Evolutionary conservation across 2,329 filamentous ascomycete genomes (phyloP).

Genomic region (Simplicillium sp.): DNA sequence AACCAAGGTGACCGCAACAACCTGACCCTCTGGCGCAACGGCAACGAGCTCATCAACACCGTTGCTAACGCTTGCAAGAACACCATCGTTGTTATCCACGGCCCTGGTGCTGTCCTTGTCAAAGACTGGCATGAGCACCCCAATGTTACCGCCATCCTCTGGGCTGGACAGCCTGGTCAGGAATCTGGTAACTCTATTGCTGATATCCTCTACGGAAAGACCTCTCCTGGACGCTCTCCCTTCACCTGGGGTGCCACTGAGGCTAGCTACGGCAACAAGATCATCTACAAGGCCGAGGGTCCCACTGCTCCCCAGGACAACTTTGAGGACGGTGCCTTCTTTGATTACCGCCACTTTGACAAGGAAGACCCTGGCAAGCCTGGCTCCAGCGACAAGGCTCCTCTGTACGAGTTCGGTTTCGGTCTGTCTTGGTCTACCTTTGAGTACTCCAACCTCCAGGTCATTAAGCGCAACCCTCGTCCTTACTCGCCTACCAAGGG

Average conservation of each 20-base stretch:
- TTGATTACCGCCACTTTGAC: constrained; percentile 64
- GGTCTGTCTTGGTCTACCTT: constrained; percentile 78
- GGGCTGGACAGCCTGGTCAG: constrained; percentile 74
- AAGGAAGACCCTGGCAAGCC: constrained; percentile 28
- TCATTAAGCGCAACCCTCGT: constrained; percentile 38
- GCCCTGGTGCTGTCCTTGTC: constrained; percentile 68
- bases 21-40: constrained; percentile 78
- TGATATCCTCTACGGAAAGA: constrained; percentile 74
- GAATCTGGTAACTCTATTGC: constrained; percentile 72
- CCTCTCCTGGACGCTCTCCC: constrained; percentile 69
- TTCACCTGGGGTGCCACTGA: constrained; percentile 69
- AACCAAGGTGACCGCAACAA: constrained; percentile 89
- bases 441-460: constrained; percentile 56
- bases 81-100: constrained; percentile 88
- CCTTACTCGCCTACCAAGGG: constrained; percentile 53
- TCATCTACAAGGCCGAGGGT: constrained; percentile 60
- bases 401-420: constrained; percentile 73
- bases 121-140: constrained; percentile 64
- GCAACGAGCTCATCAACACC: constrained; percentile 71
- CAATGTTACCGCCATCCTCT: constrained; percentile 77
- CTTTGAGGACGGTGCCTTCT: constrained; percentile 70
- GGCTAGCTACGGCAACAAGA: constrained; percentile 57
- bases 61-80: constrained; percentile 73
- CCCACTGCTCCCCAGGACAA: constrained; percentile 57
- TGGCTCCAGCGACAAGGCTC: constrained; percentile 37